Percentiles rank a stretch among this genome's conserved stretches.
These are phyloP conservation scores for Ploettnerulaceae sp. DNA, from an alignment of 2,329 filamentous ascomycete genomes.

Conservation along the genomic window DNA sequence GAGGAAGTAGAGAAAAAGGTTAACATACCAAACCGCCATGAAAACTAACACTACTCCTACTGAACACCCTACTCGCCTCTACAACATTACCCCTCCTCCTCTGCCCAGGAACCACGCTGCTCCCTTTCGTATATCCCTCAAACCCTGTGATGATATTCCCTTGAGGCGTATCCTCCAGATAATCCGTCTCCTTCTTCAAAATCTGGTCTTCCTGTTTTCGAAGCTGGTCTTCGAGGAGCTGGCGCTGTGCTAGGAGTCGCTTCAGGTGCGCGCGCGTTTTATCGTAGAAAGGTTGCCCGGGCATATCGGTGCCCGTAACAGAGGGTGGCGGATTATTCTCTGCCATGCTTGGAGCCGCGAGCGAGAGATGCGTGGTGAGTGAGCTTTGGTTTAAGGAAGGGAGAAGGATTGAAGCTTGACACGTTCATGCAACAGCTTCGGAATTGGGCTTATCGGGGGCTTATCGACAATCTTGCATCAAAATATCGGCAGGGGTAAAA, in stretches of 20 bases:
- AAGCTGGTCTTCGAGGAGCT: slow-evolving; percentile 36
- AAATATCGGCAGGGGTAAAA: neutral
- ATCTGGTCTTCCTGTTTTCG: slow-evolving; percentile 68
- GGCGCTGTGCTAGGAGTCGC: slow-evolving; percentile 61
- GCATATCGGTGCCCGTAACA: slow-evolving; percentile 38
- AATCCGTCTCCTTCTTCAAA: slow-evolving; percentile 74
- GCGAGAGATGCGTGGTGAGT: neutral
- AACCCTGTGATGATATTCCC: slow-evolving; percentile 98
- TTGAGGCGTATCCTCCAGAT: slow-evolving; percentile 81
- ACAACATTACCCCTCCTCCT: slow-evolving; percentile 59
- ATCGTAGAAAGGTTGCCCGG: slow-evolving; percentile 64
- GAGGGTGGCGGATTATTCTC: slow-evolving; percentile 42
- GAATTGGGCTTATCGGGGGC: slow-evolving; percentile 2
- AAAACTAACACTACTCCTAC: slow-evolving; percentile 50
- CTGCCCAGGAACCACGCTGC: slow-evolving; percentile 52
- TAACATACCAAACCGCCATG: slow-evolving; percentile 36
- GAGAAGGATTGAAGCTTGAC: neutral
- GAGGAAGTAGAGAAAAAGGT: slow-evolving; percentile 9
- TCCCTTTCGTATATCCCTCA: slow-evolving; percentile 95
- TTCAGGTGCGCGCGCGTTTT: slow-evolving; percentile 63
- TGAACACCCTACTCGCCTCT: slow-evolving; percentile 70
- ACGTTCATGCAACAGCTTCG: slow-evolving; percentile 3
- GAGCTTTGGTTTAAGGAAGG: neutral
- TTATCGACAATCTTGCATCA: neutral
- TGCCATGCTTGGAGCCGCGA: slow-evolving; percentile 37